A percentile compares a stretch with the other conserved stretches of the same genome.
These are phyloP conservation scores for Pestalotiopsis sp. DNA, from an alignment of 2,329 filamentous ascomycete genomes.

Conservation along the genomic window DNA sequence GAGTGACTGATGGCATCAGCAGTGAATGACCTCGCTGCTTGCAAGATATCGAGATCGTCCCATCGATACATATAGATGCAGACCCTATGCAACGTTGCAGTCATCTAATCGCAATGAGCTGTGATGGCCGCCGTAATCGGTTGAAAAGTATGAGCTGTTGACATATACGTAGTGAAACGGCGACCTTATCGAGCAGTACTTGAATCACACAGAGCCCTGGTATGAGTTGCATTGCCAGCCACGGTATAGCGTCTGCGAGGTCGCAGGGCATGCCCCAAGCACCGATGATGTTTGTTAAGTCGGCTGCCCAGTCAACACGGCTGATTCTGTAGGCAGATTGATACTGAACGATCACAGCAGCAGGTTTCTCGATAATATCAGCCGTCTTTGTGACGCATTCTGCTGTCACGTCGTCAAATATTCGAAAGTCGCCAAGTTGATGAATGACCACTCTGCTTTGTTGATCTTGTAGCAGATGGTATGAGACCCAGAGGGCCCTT, in stretches of 20 bases:
- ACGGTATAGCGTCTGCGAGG: background rate
- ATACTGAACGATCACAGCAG: background rate
- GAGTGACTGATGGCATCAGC: no score
- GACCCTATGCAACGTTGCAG: no score
- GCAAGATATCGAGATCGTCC: no score
- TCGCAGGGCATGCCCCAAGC: background rate
- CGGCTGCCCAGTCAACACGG: background rate
- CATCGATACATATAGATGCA: no score
- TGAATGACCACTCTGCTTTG: background rate
- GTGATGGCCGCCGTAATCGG: no score
- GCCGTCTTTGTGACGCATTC: background rate
- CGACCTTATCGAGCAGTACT: background rate
- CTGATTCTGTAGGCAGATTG: background rate
- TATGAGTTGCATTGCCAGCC: background rate
- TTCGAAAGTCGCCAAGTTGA: background rate
- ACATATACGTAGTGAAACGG: background rate
- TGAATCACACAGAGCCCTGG: background rate
- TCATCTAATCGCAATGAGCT: no score
- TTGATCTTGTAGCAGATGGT: background rate
- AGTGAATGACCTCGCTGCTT: no score
- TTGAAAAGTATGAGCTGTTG: no score
- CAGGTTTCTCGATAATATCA: background rate
- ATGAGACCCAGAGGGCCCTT: background rate
- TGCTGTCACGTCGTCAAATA: background rate
- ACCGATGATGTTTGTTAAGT: background rate